These are phyloP conservation scores for Aspergillus melleus DNA, from an alignment of 2,329 filamentous ascomycete species.

Conservation along the genomic window DNA sequence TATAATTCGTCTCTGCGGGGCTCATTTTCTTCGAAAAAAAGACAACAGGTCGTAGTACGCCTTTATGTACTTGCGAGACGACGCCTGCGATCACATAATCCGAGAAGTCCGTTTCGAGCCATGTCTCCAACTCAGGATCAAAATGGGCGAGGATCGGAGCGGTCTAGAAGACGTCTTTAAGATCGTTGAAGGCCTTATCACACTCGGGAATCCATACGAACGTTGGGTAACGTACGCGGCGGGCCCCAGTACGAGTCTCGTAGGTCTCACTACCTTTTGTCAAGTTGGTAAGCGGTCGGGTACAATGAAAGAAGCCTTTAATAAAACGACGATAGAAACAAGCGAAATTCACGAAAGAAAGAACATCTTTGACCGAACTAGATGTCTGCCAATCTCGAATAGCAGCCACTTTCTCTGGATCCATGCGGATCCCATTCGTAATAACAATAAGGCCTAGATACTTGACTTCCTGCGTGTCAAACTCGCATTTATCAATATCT, in stretches of 20 bases:
- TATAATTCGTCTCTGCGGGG: constrained; percentile 24
- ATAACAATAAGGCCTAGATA: background rate
- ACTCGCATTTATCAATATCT: background rate
- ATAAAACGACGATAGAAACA: constrained; percentile 3
- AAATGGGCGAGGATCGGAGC: background rate
- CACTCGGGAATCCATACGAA: background rate
- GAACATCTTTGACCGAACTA: background rate
- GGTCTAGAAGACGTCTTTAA: background rate
- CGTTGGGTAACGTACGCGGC: background rate
- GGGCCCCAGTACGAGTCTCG: background rate
- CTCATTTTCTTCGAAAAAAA: constrained; percentile 29
- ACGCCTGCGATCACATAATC: background rate
- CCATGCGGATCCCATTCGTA: constrained; percentile 15
- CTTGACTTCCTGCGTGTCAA: background rate
- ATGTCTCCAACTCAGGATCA: background rate
- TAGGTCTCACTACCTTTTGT: background rate
- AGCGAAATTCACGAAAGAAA: background rate
- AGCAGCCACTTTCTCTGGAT: constrained; percentile 12
- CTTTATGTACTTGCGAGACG: background rate
- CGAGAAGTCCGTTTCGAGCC: background rate
- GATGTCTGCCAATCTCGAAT: background rate
- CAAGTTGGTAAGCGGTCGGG: background rate
- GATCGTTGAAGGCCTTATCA: background rate
- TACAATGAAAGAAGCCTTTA: background rate
- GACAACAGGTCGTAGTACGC: constrained; percentile 2